phyloP scores from a whole-genome alignment of 2,329 filamentous ascomycete species.

The Diaporthe sp. region DNA sequence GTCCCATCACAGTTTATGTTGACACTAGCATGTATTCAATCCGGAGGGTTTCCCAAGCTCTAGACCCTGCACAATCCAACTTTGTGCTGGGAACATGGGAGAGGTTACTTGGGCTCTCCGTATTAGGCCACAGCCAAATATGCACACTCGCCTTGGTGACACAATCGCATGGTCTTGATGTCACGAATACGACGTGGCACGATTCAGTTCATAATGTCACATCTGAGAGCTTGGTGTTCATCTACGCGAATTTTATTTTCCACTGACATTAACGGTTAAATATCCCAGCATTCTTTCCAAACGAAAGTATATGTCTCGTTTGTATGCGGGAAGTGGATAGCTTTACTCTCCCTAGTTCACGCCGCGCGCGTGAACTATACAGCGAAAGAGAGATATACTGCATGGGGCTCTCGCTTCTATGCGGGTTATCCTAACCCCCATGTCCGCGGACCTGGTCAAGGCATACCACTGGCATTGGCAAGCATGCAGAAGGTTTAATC shows the following conservation, averaged over 20 bases:
- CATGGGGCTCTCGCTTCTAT: slow-evolving; percentile 3
- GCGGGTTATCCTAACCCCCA: not conserved
- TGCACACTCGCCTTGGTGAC: not conserved
- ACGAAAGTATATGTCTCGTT: not conserved
- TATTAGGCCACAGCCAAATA: not conserved
- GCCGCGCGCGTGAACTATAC: slow-evolving; percentile 11
- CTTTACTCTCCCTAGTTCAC: not conserved
- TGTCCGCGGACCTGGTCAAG: not conserved
- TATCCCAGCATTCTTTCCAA: not conserved
- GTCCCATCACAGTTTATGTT: not conserved
- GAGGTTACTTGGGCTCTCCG: not conserved
- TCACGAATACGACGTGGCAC: not conserved
- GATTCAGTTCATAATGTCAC: not conserved
- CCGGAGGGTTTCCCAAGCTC: not conserved
- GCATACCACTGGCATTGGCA: not conserved
- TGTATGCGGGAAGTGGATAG: not conserved
- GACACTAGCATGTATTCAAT: not conserved
- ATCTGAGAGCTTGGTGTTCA: not conserved
- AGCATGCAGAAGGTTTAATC: not conserved
- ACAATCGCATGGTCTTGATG: not conserved
- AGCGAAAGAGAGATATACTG: not conserved
- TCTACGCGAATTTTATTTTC: not conserved
- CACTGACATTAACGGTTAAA: not conserved
- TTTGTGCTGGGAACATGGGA: not conserved
- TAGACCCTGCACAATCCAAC: not conserved